phyloP scores from a whole-genome alignment of 140 eudicot species.

The Stevia rebaudiana region DNA sequence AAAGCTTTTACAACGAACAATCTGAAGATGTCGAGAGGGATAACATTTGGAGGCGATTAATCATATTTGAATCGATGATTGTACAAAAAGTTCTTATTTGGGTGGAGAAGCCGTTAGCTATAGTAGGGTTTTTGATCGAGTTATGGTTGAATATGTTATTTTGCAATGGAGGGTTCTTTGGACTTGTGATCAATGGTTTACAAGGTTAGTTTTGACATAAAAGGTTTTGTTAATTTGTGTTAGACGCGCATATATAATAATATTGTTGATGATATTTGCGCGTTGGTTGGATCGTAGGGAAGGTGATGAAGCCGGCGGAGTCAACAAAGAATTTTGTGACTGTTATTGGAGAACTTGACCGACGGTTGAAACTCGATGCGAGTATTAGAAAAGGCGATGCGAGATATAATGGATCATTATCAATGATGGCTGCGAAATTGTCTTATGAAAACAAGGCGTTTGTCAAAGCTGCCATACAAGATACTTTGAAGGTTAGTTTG shows the following conservation, averaged over 20 bases:
- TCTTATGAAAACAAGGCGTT: constrained; percentile 52
- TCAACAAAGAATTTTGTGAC: constrained; percentile 36
- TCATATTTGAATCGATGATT: constrained; percentile 48
- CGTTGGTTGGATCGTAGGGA: constrained; percentile 39
- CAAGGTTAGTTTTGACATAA: constrained; percentile 21
- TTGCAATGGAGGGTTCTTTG: constrained; percentile 44
- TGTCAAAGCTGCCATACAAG: constrained; percentile 33
- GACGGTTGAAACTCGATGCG: constrained; percentile 40
- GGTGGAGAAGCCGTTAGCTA: constrained; percentile 38
- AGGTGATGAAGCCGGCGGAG: constrained; percentile 45
- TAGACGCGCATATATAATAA: too few relatives aligned
- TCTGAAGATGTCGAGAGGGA: constrained; percentile 1
- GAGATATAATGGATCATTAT: constrained; percentile 31
- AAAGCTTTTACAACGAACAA: constrained; percentile 27
- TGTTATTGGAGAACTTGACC: constrained; percentile 44
- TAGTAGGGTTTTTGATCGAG: constrained; percentile 39
- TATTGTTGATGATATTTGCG: too few relatives aligned
- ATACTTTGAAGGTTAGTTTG: constrained; percentile 59
- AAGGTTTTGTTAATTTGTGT: too few relatives aligned
- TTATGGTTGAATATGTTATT: constrained; percentile 40
- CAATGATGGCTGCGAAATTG: constrained; percentile 72
- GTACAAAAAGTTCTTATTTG: constrained; percentile 34
- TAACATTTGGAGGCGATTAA: constrained; percentile 34
- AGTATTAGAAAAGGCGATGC: constrained; percentile 25
- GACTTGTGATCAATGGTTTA: constrained; percentile 31